Evolutionary conservation across 1,284 basidiomycete genomes (phyloP), one percentile per base, ranked within the genome.

Genomic region (Trichosporon inkin): DNA sequence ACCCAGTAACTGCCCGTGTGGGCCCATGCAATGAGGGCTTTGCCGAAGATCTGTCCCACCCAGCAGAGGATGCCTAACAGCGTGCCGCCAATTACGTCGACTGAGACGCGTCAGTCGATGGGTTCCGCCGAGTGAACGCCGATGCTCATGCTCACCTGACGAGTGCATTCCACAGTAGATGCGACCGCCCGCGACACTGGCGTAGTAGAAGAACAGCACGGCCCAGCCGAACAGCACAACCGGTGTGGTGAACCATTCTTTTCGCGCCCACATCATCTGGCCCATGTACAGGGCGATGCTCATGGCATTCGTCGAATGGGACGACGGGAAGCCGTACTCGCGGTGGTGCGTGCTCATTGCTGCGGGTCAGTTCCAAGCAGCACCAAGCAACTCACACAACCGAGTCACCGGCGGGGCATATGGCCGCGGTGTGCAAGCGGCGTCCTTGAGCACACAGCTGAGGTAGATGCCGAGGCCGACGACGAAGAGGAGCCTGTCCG

Each of bases 111-210:
- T 51, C n/a, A 40, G 35, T 32, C 28, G 28, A 32, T n/a, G 28
- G 4, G 28, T 32, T 32, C 28, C 20, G 4, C 41, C 2, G 20
- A 20, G 13, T 7, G 10, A 10, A 19, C 16, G 6, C 17, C 13
- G 22, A 2, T 20, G 16, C 2, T 13, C 32, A 16, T 3, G 64
- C 72, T 58, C 37, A 78, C 76, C 69, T 10, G 62, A 69, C 6
- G 87, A 88, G 78, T 94, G 91, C 91, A 95, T 93, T 22, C 86
- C 92, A 13, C 88, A 90, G 80, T 98, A 97, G 3, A 97, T 78
- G 7, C 95, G 82, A 0, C 94, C 93, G 64, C 88, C 90, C 6
- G 93, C 88, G 62, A 98, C 89, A 22, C 87, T 88, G 67, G 85
- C 81, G 6, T 83, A 82, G 75, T 93, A 92, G 49, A 87, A 68